Base-by-base conservation (phyloP, 176 grass and related monocot genomes). In the Alopecurus myosuroides region DNA sequence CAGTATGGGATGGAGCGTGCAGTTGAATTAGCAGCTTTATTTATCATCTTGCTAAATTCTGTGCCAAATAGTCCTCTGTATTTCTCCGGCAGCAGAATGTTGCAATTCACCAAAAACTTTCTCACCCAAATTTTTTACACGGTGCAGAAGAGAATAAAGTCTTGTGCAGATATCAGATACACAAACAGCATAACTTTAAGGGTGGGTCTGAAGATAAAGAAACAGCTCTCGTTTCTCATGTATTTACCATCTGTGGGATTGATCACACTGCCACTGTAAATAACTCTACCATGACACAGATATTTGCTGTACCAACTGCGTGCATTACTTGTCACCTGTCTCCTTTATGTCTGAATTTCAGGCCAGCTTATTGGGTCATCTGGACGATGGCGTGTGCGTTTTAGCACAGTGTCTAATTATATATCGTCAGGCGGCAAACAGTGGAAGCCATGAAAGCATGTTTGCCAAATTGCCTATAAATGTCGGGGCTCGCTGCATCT, bases 1-100 rank as follows among this genome's bases (percentile, higher is more conserved):
- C 62, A 86, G 58, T 45, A 89, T 91, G 81, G 88, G 88, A 65
- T 99, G 97, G 93, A 89, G 88, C 2, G 74, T 96, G 78, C 77
- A 86, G 11, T 65, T 98, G 76, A 78, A 66, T 73, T 73, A 73
- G 25, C 41, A 40, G 34, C 28, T 31, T 62, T 14, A 14, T 31
- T 62, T 14, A 14, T 48, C 15, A 48, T 17, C 4, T 46, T 4
- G 15, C 19, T 20, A 20, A 53, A 7, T 22, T 45, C 44, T 69
- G n/a, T 62, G 9, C 46, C 15, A 73, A 35, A 29, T 11, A 40
- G 36, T 19, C 25, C 5, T 44, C 76, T 40, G 63, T 68, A 33
- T 15, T 50, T 61, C 22, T 1, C 30, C 10, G 50, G n/a, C 13
- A 63, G 0, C 39, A 9, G 9, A 48, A 72, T 37, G 50, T 13